Percentiles rank a stretch among this genome's conserved stretches.
These are phyloP conservation scores for Gamsiella multidivaricata DNA, from an alignment of 192 early-diverging fungal genomes.

Conservation along the genomic window DNA sequence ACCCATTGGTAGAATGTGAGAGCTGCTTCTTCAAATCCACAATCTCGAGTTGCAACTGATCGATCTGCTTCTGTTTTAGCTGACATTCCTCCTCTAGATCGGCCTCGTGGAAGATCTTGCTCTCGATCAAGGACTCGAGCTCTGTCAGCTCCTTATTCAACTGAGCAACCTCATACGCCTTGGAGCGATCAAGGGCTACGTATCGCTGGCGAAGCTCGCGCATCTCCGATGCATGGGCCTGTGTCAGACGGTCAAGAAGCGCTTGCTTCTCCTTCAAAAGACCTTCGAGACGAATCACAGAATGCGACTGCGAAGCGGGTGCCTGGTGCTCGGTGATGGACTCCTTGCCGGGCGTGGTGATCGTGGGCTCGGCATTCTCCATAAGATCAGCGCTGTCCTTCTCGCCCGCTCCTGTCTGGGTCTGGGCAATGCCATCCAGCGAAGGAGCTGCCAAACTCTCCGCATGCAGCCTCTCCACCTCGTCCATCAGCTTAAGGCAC, in stretches of 20 bases:
- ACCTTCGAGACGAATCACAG: conserved; percentile 49
- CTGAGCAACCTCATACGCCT: conserved; percentile 67
- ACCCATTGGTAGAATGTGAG: neutral
- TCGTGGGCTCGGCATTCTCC: conserved; percentile 8
- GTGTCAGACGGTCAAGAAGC: conserved; percentile 57
- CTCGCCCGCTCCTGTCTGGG: neutral
- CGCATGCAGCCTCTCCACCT: conserved; percentile 74
- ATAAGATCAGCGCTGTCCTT: conserved; percentile 7
- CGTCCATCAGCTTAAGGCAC: conserved; percentile 78
- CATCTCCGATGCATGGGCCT: conserved; percentile 63
- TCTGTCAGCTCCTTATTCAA: conserved; percentile 75
- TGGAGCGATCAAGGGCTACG: conserved; percentile 65
- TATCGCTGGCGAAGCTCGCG: conserved; percentile 60
- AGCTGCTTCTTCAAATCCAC: conserved; percentile 60
- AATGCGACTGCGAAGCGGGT: conserved; percentile 24
- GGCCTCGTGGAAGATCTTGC: conserved; percentile 77
- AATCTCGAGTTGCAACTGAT: conserved; percentile 59
- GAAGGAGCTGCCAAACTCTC: conserved; percentile 56
- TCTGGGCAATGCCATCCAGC: neutral
- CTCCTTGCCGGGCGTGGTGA: neutral
- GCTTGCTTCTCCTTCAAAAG: conserved; percentile 58
- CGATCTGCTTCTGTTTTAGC: conserved; percentile 55
- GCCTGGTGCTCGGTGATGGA: conserved; percentile 14
- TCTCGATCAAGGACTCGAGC: conserved; percentile 76
- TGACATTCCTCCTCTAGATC: conserved; percentile 73